A percentile compares a stretch with the other conserved stretches of the same genome.
phyloP scores from a whole-genome alignment of 2,329 filamentous ascomycete species.

The Pyrenophora seminiperda region DNA sequence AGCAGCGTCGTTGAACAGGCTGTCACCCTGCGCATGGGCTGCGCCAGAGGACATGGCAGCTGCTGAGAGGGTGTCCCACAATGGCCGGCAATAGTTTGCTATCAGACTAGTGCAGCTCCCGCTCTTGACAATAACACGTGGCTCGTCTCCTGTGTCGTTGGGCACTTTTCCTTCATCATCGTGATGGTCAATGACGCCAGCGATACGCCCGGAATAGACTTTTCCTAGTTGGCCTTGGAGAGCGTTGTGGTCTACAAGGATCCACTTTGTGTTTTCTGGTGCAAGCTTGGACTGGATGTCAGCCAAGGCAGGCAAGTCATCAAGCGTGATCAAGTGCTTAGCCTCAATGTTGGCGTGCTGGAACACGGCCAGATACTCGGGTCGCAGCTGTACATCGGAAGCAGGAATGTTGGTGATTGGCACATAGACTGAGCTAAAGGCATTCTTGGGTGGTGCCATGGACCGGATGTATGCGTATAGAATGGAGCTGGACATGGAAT shows the following conservation, averaged over 20 bases:
- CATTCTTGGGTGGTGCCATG: conserved; percentile 55
- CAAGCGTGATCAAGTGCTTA: conserved; percentile 68
- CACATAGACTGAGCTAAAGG: conserved; percentile 63
- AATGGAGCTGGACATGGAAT: conserved; percentile 77
- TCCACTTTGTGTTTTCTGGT: conserved; percentile 67
- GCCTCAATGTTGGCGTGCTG: conserved; percentile 62
- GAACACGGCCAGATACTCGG: conserved; percentile 72
- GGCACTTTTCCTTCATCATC: conserved; percentile 68
- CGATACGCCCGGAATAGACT: conserved; percentile 59
- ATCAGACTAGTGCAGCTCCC: conserved; percentile 78
- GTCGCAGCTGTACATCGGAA: conserved; percentile 71
- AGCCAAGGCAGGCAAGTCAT: conserved; percentile 60
- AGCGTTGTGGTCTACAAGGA: conserved; percentile 80
- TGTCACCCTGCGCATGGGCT: conserved; percentile 49
- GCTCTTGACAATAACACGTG: conserved; percentile 66
- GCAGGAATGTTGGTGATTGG: conserved; percentile 74
- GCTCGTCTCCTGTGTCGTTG: conserved; percentile 53
- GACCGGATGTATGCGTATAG: conserved; percentile 76
- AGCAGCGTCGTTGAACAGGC: conserved; percentile 36
- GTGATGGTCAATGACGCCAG: conserved; percentile 78
- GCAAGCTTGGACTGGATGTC: conserved; percentile 55
- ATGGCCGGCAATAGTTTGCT: conserved; percentile 60
- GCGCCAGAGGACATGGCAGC: conserved; percentile 50
- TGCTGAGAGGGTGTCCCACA: conserved; percentile 61
- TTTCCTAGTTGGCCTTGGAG: conserved; percentile 66